A percentile compares a stretch with the other conserved stretches of the same genome.
Conservation (phyloP, 768 basidiomycete species). For the Holtermannia corniformis region DNA sequence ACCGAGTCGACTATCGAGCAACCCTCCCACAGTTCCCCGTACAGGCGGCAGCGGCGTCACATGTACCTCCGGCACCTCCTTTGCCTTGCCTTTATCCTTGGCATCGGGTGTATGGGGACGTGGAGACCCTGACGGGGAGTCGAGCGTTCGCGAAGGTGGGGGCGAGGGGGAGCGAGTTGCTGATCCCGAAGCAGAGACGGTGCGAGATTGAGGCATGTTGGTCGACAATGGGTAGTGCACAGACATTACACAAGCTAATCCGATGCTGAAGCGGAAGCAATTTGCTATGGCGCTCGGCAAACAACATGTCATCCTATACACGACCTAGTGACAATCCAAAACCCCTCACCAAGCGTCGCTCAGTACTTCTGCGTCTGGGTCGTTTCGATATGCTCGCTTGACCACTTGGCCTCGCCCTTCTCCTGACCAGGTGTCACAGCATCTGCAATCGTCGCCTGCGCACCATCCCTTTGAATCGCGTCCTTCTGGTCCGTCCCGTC, state of each 20-base stretch:
- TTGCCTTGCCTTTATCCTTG: background rate
- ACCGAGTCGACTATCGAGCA: background rate
- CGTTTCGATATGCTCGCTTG: constrained; percentile 5
- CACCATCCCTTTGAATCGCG: background rate
- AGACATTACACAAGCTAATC: background rate
- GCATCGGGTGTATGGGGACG: too few species aligned
- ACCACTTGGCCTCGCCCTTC: background rate
- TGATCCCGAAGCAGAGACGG: background rate
- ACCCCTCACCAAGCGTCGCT: background rate
- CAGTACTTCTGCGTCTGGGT: background rate
- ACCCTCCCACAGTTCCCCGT: background rate
- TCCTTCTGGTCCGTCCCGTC: constrained; percentile 4
- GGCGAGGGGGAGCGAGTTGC: background rate
- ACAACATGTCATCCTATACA: too few species aligned
- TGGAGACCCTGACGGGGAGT: background rate
- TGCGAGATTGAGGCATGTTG: background rate
- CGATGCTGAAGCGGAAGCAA: background rate
- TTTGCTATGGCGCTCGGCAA: too few species aligned
- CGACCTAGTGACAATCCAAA: background rate
- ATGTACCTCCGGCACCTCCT: background rate
- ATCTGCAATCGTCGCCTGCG: background rate
- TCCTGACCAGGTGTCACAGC: background rate
- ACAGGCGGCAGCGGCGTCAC: background rate
- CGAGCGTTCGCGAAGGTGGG: background rate
- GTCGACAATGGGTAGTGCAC: too few species aligned